Base-by-base conservation (phyloP, 2,329 filamentous ascomycete genomes). In the Beauveria caledonica region DNA sequence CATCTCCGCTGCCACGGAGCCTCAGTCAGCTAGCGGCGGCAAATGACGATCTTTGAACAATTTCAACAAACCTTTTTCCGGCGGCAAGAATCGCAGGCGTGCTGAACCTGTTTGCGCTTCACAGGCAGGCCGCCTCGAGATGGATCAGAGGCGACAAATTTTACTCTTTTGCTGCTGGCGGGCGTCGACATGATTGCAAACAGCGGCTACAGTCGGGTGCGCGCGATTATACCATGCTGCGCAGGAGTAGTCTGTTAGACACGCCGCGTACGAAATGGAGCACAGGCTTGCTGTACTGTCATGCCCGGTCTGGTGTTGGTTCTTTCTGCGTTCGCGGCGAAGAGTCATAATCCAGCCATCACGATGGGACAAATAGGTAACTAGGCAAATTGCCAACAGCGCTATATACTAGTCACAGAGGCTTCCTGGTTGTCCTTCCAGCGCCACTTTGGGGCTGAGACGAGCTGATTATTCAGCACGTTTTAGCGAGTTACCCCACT, bases 71-170 rank as follows among this genome's bases (percentile, higher is more conserved):
- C 80, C 75, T 85, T 85, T 63, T 79, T 79, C 53, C 77, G 78
- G 5, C 83, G 78, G 64, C 83, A 86, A 2, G 73, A 70, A 0
- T 76, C 73, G 63, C 83, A 86, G 5, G 83, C 83, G 33, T 84
- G 81, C 61, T 78, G 77, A 23, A 84, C 81, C 66, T 86, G 83
- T 64, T 82, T 82, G 55, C 83, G 74, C 72, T 86, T 86, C 59
- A 82, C 73, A 5, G 82, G 82, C 61, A 84, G 70, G 19, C 81
- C 82, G 51, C 73, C 73, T 17, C 73, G 69, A 25, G 74, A 74
- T 6, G 74, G 74, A 68, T 85, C 80, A 13, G 81, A 80, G 58
- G 77, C 80, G 61, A 86, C 78, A 68, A 85, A 86, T 66, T 79
- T 83, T 69, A 85, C 80, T 60, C 71, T 63, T 61, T 62, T 66